Conservation (phyloP, 345 rosid genomes). For the Luvunga scandens region DNA sequence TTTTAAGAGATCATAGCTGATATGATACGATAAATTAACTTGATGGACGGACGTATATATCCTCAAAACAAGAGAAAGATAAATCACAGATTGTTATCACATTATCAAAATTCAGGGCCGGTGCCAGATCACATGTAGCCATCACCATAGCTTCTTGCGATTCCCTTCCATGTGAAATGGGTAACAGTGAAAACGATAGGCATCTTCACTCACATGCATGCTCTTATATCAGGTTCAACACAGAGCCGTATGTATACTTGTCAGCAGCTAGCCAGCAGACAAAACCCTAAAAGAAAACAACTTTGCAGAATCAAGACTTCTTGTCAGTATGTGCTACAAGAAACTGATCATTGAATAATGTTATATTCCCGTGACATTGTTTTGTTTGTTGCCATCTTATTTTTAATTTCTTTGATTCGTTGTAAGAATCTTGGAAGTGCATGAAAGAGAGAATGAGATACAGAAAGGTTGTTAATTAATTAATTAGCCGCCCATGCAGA, state of each 20-base stretch:
- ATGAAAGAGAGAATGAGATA: background rate
- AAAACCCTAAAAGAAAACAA: background rate
- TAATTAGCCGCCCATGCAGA: slow-evolving; percentile 8
- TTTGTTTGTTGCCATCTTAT: slow-evolving; percentile 3
- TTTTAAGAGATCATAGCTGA: background rate
- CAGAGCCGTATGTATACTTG: background rate
- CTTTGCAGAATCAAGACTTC: background rate
- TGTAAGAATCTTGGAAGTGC: slow-evolving; percentile 5
- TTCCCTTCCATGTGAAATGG: slow-evolving; percentile 10
- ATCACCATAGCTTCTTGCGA: background rate
- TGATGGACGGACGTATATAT: background rate
- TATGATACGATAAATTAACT: background rate
- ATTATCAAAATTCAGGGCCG: background rate
- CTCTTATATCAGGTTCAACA: background rate
- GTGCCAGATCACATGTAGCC: background rate
- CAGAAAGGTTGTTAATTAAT: background rate
- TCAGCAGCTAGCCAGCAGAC: no score
- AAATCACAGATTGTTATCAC: background rate
- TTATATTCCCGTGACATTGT: slow-evolving; percentile 8
- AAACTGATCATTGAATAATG: no score
- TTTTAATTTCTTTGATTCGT: background rate
- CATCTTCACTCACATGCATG: slow-evolving; percentile 12
- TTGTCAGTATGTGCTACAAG: no score
- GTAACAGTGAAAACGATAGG: background rate
- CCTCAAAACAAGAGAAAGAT: background rate